A percentile compares a stretch with the other conserved stretches of the same genome.
Conservation (phyloP, 1,284 basidiomycete species). For the Leccinum subfulvum region DNA sequence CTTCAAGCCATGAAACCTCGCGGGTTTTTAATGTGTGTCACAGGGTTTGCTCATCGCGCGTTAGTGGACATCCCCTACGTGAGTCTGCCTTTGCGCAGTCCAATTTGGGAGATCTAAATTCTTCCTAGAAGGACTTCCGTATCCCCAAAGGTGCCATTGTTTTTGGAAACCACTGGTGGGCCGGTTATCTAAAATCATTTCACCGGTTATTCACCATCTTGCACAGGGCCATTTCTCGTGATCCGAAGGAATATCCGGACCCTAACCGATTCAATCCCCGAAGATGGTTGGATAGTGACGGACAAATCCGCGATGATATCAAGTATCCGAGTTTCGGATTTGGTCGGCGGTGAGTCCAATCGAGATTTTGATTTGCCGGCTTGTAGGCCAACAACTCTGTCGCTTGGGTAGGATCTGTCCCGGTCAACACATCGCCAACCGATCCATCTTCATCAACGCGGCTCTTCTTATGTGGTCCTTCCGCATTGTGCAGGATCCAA, state of each 20-base stretch:
- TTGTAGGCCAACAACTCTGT: constrained; percentile 1
- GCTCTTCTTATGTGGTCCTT: constrained; percentile 65
- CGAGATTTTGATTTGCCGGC: neutral
- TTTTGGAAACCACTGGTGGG: constrained; percentile 35
- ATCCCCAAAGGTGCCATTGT: constrained; percentile 35
- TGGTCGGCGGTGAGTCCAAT: constrained; percentile 28
- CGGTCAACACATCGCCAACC: constrained; percentile 57
- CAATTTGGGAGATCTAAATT: constrained; percentile 6
- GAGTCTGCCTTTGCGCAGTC: constrained; percentile 4
- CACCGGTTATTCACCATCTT: neutral
- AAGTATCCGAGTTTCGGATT: constrained; percentile 34
- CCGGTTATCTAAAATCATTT: neutral
- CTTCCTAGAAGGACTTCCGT: constrained; percentile 25
- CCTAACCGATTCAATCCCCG: constrained; percentile 32
- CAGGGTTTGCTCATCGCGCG: constrained; percentile 34
- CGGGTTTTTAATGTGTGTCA: constrained; percentile 3
- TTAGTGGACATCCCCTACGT: constrained; percentile 32
- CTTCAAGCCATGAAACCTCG: neutral
- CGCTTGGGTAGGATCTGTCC: constrained; percentile 50
- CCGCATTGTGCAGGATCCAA: constrained; percentile 48
- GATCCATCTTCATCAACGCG: constrained; percentile 61
- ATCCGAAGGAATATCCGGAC: constrained; percentile 28
- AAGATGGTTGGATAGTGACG: constrained; percentile 27
- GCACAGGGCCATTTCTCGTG: constrained; percentile 34
- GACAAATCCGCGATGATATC: constrained; percentile 29